A percentile compares a stretch with the other conserved stretches of the same genome.
Evolutionary conservation across 352 stramenopile species (phyloP).

Genomic region (Pythium myriotylum): DNA sequence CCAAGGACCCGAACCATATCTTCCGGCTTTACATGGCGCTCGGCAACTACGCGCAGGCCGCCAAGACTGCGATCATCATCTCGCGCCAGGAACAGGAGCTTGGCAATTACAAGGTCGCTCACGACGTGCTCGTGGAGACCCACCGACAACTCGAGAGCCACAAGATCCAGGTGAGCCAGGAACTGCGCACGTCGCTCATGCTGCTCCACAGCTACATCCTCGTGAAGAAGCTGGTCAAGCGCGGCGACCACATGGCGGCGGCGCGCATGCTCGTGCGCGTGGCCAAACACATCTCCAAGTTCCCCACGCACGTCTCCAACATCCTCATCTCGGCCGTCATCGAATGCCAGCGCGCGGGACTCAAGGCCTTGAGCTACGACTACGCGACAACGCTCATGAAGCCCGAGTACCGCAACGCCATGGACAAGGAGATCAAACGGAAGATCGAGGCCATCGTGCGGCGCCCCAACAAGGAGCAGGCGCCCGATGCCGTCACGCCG

Average conservation of each 20-base stretch:
- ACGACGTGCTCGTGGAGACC: constrained; percentile 92
- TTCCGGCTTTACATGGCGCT: constrained; percentile 94
- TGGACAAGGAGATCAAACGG: constrained; percentile 90
- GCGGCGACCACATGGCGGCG: constrained; percentile 82
- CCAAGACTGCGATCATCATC: constrained; percentile 95
- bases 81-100: constrained; percentile 92
- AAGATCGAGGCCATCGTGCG: constrained; percentile 96
- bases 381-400: constrained; percentile 92
- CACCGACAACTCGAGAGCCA: constrained; percentile 86
- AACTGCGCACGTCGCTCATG: constrained; percentile 84
- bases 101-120: constrained; percentile 92
- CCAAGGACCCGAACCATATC: constrained; percentile 95
- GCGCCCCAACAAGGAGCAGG: constrained; percentile 89
- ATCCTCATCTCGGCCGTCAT: constrained; percentile 95
- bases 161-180: constrained; percentile 87
- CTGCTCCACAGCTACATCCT: constrained; percentile 94
- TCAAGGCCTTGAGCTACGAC: constrained; percentile 91
- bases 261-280: constrained; percentile 91
- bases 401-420: constrained; percentile 86
- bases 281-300: constrained; percentile 91
- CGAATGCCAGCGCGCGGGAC: constrained; percentile 91
- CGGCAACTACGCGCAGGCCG: constrained; percentile 92
- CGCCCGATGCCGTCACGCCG: constrained; percentile 59
- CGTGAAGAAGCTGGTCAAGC: constrained; percentile 92
- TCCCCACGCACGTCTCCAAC: constrained; percentile 88